Evolutionary conservation across 805 yeast genomes (phyloP).

Genomic region (Saccharomycopsis sp.): DNA sequence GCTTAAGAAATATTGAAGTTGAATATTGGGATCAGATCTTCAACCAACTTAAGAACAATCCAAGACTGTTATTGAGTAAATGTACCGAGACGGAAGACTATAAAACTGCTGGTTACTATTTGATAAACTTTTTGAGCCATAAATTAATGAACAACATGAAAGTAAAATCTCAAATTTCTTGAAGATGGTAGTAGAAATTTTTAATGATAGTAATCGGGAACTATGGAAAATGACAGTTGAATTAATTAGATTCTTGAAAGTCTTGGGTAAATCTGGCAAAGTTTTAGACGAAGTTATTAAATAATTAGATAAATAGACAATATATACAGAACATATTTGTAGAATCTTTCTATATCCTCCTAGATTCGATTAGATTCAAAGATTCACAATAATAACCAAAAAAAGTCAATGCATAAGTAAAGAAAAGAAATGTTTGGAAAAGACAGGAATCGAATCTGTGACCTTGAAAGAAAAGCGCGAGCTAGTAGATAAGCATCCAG

Average conservation of each 20-base stretch:
- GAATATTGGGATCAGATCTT: slow-evolving; percentile 41
- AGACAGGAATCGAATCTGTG: too few relatives aligned
- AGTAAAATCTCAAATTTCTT: slow-evolving; percentile 24
- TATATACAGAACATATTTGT: too few relatives aligned
- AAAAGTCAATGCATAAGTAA: too few relatives aligned
- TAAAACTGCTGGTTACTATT: slow-evolving; percentile 39
- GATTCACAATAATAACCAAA: too few relatives aligned
- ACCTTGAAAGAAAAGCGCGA: too few relatives aligned
- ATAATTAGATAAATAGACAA: too few relatives aligned
- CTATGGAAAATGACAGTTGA: slow-evolving; percentile 29
- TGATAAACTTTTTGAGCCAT: slow-evolving; percentile 41
- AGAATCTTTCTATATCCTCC: too few relatives aligned
- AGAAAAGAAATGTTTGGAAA: too few relatives aligned
- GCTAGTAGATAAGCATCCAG: too few relatives aligned
- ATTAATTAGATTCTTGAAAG: slow-evolving; percentile 27
- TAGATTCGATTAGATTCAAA: too few relatives aligned
- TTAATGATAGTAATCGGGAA: slow-evolving; percentile 24
- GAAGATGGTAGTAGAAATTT: slow-evolving; percentile 25
- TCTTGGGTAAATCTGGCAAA: slow-evolving; percentile 23
- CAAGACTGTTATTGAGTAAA: slow-evolving; percentile 36
- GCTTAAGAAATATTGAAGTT: slow-evolving; percentile 46
- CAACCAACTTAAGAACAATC: slow-evolving; percentile 32
- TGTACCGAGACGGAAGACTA: slow-evolving; percentile 36
- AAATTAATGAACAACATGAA: slow-evolving; percentile 22
- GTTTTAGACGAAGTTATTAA: slow-evolving; percentile 12